Conservation (phyloP, 164 flowering plant species). For the Vitis vinifera region ASM3070453v1 NC_081823.1:8363001-8363500, state of each 20-base stretch:
- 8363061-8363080: no score
- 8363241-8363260: constrained; percentile 20
- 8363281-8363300: constrained; percentile 27
- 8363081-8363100: no score
- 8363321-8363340: constrained; percentile 29
- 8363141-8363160: not conserved
- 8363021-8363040: no score
- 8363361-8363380: constrained; percentile 21
- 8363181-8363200: not conserved
- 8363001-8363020: no score
- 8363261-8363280: constrained; percentile 13
- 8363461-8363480: constrained; percentile 55
- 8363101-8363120: no score
- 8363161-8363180: constrained; percentile 1
- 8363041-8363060: no score
- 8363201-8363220: constrained; percentile 24
- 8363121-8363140: no score
- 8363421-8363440: constrained; percentile 34
- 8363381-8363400: constrained; percentile 28
- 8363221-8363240: constrained; percentile 36
- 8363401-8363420: constrained; percentile 53
- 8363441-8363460: constrained; percentile 62
- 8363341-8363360: constrained; percentile 11
- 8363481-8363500: constrained; percentile 68
- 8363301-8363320: constrained; percentile 47